phyloP scores from a whole-genome alignment of 1,284 basidiomycete genomes.

The Spongispora temasekensis region DNA sequence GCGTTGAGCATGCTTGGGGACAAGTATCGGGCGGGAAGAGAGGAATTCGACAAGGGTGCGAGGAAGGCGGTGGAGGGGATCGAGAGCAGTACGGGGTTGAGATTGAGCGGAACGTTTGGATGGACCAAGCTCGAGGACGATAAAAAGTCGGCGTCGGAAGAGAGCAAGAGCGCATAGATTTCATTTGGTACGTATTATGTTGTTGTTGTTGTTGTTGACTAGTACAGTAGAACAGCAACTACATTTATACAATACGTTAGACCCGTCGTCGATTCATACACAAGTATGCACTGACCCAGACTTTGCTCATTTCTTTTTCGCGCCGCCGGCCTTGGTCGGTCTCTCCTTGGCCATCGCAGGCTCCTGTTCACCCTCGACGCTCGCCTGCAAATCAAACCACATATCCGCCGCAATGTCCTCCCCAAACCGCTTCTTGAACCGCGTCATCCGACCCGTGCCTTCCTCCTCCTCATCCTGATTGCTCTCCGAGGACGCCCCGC shows the following conservation, averaged over 20 bases:
- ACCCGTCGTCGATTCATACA: not conserved
- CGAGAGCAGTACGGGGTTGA: slow-evolving; percentile 73
- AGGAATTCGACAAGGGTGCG: slow-evolving; percentile 49
- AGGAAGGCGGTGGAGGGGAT: slow-evolving; percentile 54
- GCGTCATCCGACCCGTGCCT: slow-evolving; percentile 72
- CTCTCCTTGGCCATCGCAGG: slow-evolving; percentile 31
- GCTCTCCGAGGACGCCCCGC: slow-evolving; percentile 59
- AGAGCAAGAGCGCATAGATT: slow-evolving; percentile 19
- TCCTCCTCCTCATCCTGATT: slow-evolving; percentile 69
- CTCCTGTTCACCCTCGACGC: slow-evolving; percentile 30
- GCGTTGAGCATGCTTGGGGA: slow-evolving; percentile 54
- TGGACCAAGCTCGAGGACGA: slow-evolving; percentile 15
- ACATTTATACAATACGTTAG: too few species aligned
- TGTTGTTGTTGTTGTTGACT: too few species aligned
- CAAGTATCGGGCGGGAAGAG: slow-evolving; percentile 41
- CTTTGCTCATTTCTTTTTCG: slow-evolving; percentile 27
- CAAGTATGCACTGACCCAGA: slow-evolving; percentile 7
- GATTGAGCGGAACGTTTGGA: slow-evolving; percentile 64
- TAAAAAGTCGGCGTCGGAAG: slow-evolving; percentile 16
- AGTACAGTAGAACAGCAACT: too few species aligned
- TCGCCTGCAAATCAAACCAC: slow-evolving; percentile 29
- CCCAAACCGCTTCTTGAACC: slow-evolving; percentile 79
- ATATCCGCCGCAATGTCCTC: slow-evolving; percentile 50
- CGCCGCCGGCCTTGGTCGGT: slow-evolving; percentile 10
- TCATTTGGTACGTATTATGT: too few species aligned